Conservation (phyloP, 495 filamentous ascomycete species). For the Penicillium canescens region DNA sequence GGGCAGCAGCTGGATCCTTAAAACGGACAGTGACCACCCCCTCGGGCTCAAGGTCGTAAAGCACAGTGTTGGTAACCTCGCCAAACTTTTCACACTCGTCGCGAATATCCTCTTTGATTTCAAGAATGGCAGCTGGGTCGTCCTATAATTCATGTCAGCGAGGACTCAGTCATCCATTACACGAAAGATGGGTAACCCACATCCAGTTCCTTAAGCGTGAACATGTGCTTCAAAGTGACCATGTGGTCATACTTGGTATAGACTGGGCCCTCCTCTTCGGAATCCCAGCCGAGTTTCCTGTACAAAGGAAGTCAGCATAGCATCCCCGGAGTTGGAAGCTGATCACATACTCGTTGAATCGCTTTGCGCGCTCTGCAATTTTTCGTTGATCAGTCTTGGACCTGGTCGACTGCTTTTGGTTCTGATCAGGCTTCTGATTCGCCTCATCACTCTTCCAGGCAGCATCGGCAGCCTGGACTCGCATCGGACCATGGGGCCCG, state of each 20-base stretch:
- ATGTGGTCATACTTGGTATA: constrained; percentile 68
- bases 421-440: constrained; percentile 52
- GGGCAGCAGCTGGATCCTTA: constrained; percentile 64
- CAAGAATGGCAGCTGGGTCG: constrained; percentile 78
- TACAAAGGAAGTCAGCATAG: neutral
- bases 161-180: neutral
- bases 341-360: too few relatives aligned
- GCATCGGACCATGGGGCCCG: constrained; percentile 63
- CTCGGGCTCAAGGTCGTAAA: constrained; percentile 86
- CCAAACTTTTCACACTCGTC: constrained; percentile 89
- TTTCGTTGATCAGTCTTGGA: neutral
- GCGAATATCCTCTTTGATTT: constrained; percentile 92
- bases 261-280: constrained; percentile 62
- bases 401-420: constrained; percentile 55
- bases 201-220: constrained; percentile 80
- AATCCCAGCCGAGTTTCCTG: constrained; percentile 91
- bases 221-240: constrained; percentile 93
- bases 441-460: constrained; percentile 78
- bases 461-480: constrained; percentile 79
- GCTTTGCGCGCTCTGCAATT: too few relatives aligned
- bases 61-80: constrained; percentile 82
- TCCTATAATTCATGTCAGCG: constrained; percentile 48
- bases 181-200: constrained; percentile 31
- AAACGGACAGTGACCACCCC: constrained; percentile 87
- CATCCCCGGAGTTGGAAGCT: too few relatives aligned